Evolutionary conservation across 2,329 filamentous ascomycete species (phyloP).

Genomic region (Ramularia collo-cygni): DNA sequence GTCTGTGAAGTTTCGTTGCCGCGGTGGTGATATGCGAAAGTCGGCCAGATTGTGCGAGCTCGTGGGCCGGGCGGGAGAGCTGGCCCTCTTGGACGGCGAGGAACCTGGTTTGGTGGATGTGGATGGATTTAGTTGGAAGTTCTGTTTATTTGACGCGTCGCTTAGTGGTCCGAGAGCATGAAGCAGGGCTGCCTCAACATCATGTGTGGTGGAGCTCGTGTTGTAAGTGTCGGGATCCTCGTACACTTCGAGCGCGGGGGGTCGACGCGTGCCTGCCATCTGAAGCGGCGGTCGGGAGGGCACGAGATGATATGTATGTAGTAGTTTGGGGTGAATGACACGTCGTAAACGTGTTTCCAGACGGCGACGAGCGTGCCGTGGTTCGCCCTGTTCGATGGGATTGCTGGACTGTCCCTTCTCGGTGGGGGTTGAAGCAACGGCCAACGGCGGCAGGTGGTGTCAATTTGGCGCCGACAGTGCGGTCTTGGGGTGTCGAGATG

Average conservation of each 20-base stretch:
- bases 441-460: too few relatives aligned
- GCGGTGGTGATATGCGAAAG: conserved; percentile 60
- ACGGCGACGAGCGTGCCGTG: too few relatives aligned
- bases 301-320: too few relatives aligned
- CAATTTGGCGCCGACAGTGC: too few relatives aligned
- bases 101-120: conserved; percentile 47
- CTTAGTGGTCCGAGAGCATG: conserved; percentile 37
- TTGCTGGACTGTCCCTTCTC: too few relatives aligned
- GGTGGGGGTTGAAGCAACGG: too few relatives aligned
- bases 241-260: conserved; percentile 49
- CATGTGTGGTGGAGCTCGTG: conserved; percentile 33
- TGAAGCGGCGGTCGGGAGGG: not conserved
- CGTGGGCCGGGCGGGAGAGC: conserved; percentile 55
- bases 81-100: conserved; percentile 63
- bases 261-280: conserved; percentile 48
- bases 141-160: conserved; percentile 48
- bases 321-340: too few relatives aligned
- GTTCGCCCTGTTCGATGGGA: too few relatives aligned
- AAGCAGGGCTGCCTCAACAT: conserved; percentile 49
- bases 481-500: too few relatives aligned
- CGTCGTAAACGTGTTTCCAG: too few relatives aligned
- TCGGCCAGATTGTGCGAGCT: conserved; percentile 59
- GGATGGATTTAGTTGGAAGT: conserved; percentile 60
- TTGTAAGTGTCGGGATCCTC: conserved; percentile 44
- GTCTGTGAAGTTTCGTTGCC: conserved; percentile 54